Evolutionary conservation across 2,329 filamentous ascomycete species (phyloP), one percentile per base, ranked within the genome.

Genomic region (Talaromyces islandicus): DNA sequence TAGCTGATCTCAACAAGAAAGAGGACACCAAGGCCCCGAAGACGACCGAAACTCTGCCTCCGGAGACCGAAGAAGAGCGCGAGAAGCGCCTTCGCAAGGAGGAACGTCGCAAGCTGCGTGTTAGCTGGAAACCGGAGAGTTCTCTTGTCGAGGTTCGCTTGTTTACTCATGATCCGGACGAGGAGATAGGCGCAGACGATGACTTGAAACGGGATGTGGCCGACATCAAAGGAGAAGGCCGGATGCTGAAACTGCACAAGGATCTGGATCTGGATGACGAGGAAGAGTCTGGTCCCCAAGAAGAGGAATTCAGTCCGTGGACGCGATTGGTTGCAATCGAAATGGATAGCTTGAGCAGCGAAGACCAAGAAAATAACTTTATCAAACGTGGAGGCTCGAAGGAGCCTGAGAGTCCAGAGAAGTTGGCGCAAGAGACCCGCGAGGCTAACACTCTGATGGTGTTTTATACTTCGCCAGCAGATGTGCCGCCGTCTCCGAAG

Each of bases 151-250:
- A 84, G 64, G 77, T 86, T 58, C 79, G 81, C 52, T 78, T 83
- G 55, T 88, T 88, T 69, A 82, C 80, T 27, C 85, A 86, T 68
- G 83, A 87, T 64, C 84, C 84, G 0, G 83, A 86, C 10, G 85
- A 88, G 69, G 85, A 88, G 64, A 71, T 83, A 59, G 81, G 81
- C 17, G 83, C 84, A 53, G 81, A 82, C 50, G 81, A 83, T 60
- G 85, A 81, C 65, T 79, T 83, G 66, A 78, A 82, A 65, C 81
- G 82, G 53, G 83, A 87, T 68, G 81, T 81, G 12, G 80, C 79
- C 25, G 85, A 88, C 67, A 80, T 85, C 54, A 83, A 82, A 58
- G 83, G 83, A 41, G 85, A 81, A 69, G 79, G 79, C 41, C 77
- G 78, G 64, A 77, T 77, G 48, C 74, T 81, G 46, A 81, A 80